These are phyloP conservation scores for Chenopodium formosanum DNA, from an alignment of 148 eudicot genomes.

Conservation along the genomic window DNA sequence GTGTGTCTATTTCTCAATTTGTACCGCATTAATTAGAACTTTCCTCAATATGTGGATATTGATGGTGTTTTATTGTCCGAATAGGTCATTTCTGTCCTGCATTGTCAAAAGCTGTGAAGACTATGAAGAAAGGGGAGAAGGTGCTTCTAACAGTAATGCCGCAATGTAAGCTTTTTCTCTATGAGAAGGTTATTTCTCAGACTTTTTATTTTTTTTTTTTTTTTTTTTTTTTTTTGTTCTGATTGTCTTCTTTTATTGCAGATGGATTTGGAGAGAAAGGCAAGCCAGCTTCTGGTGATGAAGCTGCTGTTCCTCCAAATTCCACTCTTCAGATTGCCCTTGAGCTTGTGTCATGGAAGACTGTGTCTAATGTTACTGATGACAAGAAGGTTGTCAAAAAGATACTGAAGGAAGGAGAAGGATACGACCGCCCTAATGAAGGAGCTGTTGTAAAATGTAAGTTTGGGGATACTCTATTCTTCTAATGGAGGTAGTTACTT, in stretches of 20 bases:
- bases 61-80: not conserved
- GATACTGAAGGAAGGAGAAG: conserved; percentile 85
- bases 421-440: conserved; percentile 81
- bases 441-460: conserved; percentile 83
- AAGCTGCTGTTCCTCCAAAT: conserved; percentile 81
- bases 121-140: conserved; percentile 99
- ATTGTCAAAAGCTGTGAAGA: conserved; percentile 78
- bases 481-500: not conserved
- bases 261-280: conserved; percentile 98
- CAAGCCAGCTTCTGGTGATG: conserved; percentile 68
- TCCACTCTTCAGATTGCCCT: conserved; percentile 64
- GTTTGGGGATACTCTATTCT: not conserved
- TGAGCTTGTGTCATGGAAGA: conserved; percentile 86
- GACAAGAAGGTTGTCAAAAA: conserved; percentile 92
- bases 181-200: not conserved
- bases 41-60: not conserved
- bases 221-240: not conserved
- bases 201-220: too few relatives aligned
- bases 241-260: conserved; percentile 28
- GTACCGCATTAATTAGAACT: not conserved
- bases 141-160: conserved; percentile 81
- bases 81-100: conserved; percentile 95
- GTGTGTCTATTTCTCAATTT: conserved; percentile 28
- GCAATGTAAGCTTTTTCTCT: conserved; percentile 54
- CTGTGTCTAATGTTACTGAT: conserved; percentile 68